A percentile compares a stretch with the other conserved stretches of the same genome.
Conservation (phyloP, 2,329 filamentous ascomycete genomes). For the Fusarium bactridioides region DNA sequence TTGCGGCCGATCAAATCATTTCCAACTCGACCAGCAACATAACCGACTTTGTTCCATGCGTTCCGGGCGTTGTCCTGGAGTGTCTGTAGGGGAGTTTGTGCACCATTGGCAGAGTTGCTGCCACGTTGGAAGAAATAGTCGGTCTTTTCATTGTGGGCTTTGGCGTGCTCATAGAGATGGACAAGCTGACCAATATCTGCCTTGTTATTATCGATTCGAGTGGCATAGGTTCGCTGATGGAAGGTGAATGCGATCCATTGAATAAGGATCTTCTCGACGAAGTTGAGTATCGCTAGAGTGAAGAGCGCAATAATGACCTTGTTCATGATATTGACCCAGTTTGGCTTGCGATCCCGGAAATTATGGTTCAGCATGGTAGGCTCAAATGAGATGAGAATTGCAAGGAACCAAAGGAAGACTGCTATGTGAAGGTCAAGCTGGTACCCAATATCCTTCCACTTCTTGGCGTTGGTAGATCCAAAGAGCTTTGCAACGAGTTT, state of each 20-base stretch:
- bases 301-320: conserved; percentile 90
- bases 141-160: conserved; percentile 70
- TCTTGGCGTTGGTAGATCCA: conserved; percentile 85
- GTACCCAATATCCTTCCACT: conserved; percentile 89
- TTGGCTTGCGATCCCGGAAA: conserved; percentile 48
- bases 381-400: conserved; percentile 83
- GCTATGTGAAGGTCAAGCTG: conserved; percentile 86
- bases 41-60: conserved; percentile 81
- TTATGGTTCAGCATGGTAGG: conserved; percentile 75
- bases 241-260: conserved; percentile 95
- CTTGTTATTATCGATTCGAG: conserved; percentile 91
- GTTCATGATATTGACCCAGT: conserved; percentile 82
- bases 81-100: conserved; percentile 76
- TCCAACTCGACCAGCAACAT: conserved; percentile 84
- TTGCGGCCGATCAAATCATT: conserved; percentile 89
- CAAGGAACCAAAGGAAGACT: conserved; percentile 91
- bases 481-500: conserved; percentile 71
- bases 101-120: conserved; percentile 61
- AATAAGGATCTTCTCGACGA: conserved; percentile 90
- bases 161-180: conserved; percentile 73
- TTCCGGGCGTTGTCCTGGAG: conserved; percentile 79
- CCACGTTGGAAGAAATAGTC: conserved; percentile 58
- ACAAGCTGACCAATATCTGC: conserved; percentile 76
- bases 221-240: conserved; percentile 88
- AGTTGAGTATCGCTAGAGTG: conserved; percentile 80